Evolutionary conservation across 495 filamentous ascomycete species (phyloP), one percentile per base, ranked within the genome.

Genomic region (Podospora bellae-mahoneyi): DNA sequence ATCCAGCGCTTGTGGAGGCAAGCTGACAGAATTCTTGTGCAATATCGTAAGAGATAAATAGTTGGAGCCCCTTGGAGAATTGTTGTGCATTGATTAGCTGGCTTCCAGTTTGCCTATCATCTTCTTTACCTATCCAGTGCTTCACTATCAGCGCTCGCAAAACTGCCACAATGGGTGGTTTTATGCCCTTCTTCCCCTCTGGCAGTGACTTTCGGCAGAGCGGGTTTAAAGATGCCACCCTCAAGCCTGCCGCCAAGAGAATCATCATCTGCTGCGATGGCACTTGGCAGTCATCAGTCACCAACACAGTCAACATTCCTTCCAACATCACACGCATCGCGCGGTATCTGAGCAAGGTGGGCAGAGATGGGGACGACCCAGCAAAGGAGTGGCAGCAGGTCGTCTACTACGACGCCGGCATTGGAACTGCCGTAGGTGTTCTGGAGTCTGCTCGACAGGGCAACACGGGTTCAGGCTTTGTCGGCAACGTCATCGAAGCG

Each of bases 401-500:
- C 18, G 66, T 73, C n/a, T 73, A 73, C 67, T 73, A 73, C 57
- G 61, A 73, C 39, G 39, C 69, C n/a, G 69, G 72, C 20, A 32
- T 32, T 27, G 60, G 60, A 28, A 62, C 48, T 19, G 53, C 23
- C 34, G 32, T 64, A 18, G 19, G 10, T 9, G 19, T 15, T 23
- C 53, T 27, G 16, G 53, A 65, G 48, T 10, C 62, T 53, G 64
- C 44, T 54, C 27, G 28, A 9, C 48, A 53, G 55, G 20, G 34
- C 62, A 32, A n/a, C 19, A 54, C 32, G n/a, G 39, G 27, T 6
- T 27, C 20, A 10, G 39, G 23, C 60, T 62, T 62, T 34, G 60
- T 62, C 23, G 60, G 60, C 30, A 70, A 88, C 64, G 83, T 90
- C 56, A 78, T 85, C 26, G 85, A 87, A 71, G 85, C 79, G 0